Base-by-base conservation (phyloP, 75 land plant genomes). In the Sequoia sempervirens region DNA sequence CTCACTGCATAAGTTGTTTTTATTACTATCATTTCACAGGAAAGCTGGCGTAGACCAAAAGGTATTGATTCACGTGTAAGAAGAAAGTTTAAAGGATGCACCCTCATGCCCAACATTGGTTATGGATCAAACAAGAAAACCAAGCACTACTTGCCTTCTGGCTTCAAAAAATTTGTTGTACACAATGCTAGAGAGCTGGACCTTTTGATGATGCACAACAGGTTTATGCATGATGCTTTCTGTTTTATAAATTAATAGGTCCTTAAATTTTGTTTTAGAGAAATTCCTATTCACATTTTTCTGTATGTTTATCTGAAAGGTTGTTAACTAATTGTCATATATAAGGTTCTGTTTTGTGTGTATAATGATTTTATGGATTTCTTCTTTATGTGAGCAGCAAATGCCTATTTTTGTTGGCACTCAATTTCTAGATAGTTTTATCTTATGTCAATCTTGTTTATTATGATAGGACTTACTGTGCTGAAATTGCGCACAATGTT, bases 91-190 rank as follows among this genome's bases (percentile, higher is more conserved):
- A 94, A 95, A 75, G 97, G 96, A 82, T 86, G 87, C 80, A 88
- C 88, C 17, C 78, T 95, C 82, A 95, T 95, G 95, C 97, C 96
- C 58, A 95, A 95, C 76, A 95, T 95, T 84, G 96, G 97, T 36
- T 95, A 95, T 83, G 97, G 97, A 7, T 93, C 96, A 40, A 92
- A 95, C 91, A 95, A 95, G 92, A 95, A 95, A 85, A 95, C 95
- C 18, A 91, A 91, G 73, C 93, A 95, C 61, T 89, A 91, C 81
- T 90, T 95, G 34, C 96, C 96, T 13, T 92, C 89, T 76, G 92
- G 94, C 15, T 94, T 95, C 81, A 90, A 89, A 91, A 94, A 95
- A 85, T 94, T 95, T 66, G 85, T 95, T 81, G 96, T 93, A 0
- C 90, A 94, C 91, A 95, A 90, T 85, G 89, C 80, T 38, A 69